Evolutionary conservation across 371 early-diverging fungal species (phyloP).

Genomic region (Choanephora cucurbitarum): DNA sequence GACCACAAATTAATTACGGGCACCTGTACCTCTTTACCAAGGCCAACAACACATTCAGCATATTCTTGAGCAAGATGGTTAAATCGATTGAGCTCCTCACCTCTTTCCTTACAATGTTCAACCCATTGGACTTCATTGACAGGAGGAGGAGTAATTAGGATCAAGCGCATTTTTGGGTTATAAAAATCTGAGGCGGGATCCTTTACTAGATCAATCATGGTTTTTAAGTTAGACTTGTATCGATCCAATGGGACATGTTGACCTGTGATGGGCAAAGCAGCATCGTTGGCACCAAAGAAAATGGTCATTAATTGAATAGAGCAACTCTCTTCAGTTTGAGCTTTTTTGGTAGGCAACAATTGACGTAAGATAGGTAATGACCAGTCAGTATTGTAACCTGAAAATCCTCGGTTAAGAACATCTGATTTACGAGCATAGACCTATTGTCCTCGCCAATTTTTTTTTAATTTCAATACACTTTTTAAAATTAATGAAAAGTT

Average conservation of each 20-base stretch:
- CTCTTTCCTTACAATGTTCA: slow-evolving; percentile 34
- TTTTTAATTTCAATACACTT: too few relatives aligned
- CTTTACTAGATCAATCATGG: slow-evolving; percentile 56
- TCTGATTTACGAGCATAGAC: slow-evolving; percentile 75
- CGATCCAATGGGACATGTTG: slow-evolving; percentile 71
- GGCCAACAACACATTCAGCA: slow-evolving; percentile 55
- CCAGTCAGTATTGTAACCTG: slow-evolving; percentile 80
- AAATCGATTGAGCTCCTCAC: slow-evolving; percentile 49
- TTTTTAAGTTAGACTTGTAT: slow-evolving; percentile 59
- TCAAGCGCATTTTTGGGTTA: slow-evolving; percentile 57
- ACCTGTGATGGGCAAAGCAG: slow-evolving; percentile 46
- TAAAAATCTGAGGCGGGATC: slow-evolving; percentile 53
- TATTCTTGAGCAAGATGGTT: slow-evolving; percentile 52
- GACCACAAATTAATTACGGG: slow-evolving; percentile 65
- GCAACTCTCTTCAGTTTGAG: slow-evolving; percentile 33
- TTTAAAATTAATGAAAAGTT: background rate
- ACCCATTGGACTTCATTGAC: slow-evolving; percentile 63
- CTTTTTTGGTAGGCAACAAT: slow-evolving; percentile 48
- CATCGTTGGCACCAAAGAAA: slow-evolving; percentile 88
- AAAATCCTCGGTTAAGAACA: slow-evolving; percentile 79
- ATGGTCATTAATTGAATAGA: slow-evolving; percentile 66
- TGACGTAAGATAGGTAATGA: slow-evolving; percentile 59
- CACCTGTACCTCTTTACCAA: slow-evolving; percentile 50
- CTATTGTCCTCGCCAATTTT: slow-evolving; percentile 16
- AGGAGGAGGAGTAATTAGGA: slow-evolving; percentile 81